Conservation (phyloP, 805 yeast species). For the Hemisphaericaspora nanyangensis region DNA sequence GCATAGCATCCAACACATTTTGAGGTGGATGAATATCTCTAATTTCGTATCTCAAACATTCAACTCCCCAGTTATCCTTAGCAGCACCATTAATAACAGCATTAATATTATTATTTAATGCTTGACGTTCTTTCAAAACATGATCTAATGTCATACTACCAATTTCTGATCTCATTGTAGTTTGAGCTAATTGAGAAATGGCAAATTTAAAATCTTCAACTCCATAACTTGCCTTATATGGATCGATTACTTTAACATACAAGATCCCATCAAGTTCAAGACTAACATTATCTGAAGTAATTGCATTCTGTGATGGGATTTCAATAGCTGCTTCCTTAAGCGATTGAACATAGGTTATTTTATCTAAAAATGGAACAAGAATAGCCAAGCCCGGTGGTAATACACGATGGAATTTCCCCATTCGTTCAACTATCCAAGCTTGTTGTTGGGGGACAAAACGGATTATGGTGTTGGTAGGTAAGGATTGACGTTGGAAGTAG, state of each 20-base stretch:
- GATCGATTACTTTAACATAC: constrained; percentile 72
- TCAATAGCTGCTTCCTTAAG: constrained; percentile 83
- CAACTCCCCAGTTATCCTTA: constrained; percentile 73
- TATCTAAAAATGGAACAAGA: constrained; percentile 68
- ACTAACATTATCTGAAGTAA: constrained; percentile 82
- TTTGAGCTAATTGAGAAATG: constrained; percentile 79
- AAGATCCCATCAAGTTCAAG: constrained; percentile 82
- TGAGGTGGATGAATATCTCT: constrained; percentile 86
- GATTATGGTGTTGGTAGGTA: constrained; percentile 73
- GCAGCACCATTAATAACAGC: constrained; percentile 82
- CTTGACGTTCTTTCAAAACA: constrained; percentile 72
- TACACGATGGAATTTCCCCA: constrained; percentile 73
- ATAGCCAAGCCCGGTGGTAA: constrained; percentile 77
- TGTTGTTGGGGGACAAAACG: constrained; percentile 87
- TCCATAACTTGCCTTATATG: constrained; percentile 83
- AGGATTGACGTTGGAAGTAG: constrained; percentile 53
- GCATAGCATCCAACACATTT: constrained; percentile 86
- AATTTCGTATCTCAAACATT: constrained; percentile 80
- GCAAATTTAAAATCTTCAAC: constrained; percentile 88
- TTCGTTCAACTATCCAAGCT: constrained; percentile 87
- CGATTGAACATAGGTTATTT: constrained; percentile 76
- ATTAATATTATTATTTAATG: constrained; percentile 69
- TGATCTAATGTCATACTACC: constrained; percentile 79
- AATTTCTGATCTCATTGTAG: constrained; percentile 87
- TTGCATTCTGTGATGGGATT: constrained; percentile 79